These are phyloP conservation scores for Metarhizium album DNA, from an alignment of 2,329 filamentous ascomycete genomes.

Conservation along the genomic window DNA sequence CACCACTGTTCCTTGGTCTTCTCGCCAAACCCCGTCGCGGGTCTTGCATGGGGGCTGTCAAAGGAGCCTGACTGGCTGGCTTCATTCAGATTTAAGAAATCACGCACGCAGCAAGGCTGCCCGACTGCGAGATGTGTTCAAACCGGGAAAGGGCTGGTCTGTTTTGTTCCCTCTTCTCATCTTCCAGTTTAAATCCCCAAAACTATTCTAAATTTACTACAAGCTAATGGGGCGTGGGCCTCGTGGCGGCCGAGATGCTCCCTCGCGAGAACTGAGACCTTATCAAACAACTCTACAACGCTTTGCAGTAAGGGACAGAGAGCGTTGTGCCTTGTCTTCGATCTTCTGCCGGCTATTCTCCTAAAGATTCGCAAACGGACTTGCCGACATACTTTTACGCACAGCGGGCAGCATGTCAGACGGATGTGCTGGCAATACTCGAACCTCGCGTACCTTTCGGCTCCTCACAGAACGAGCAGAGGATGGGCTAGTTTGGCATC, in stretches of 20 bases:
- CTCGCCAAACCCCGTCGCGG: neutral
- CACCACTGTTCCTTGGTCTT: neutral
- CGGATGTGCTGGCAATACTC: too few relatives aligned
- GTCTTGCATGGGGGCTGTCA: neutral
- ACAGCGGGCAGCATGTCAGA: neutral
- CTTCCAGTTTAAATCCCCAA: too few relatives aligned
- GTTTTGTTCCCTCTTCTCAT: neutral
- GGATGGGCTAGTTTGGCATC: constrained; percentile 1
- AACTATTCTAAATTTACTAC: too few relatives aligned
- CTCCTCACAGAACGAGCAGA: neutral
- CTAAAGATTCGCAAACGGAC: neutral
- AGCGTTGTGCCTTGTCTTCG: neutral
- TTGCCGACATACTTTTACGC: neutral
- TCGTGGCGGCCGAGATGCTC: too few relatives aligned
- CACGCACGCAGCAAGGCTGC: neutral
- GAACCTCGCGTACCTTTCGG: too few relatives aligned
- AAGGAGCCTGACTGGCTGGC: neutral
- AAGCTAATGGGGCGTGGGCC: too few relatives aligned
- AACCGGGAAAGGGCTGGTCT: neutral
- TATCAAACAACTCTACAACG: neutral
- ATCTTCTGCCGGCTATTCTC: neutral
- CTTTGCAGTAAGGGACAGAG: too few relatives aligned
- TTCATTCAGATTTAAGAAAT: neutral
- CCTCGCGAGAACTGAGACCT: neutral
- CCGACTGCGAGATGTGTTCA: neutral